These are phyloP conservation scores for Exophiala aquamarina DNA, from an alignment of 2,329 filamentous ascomycete genomes.

Conservation along the genomic window DNA sequence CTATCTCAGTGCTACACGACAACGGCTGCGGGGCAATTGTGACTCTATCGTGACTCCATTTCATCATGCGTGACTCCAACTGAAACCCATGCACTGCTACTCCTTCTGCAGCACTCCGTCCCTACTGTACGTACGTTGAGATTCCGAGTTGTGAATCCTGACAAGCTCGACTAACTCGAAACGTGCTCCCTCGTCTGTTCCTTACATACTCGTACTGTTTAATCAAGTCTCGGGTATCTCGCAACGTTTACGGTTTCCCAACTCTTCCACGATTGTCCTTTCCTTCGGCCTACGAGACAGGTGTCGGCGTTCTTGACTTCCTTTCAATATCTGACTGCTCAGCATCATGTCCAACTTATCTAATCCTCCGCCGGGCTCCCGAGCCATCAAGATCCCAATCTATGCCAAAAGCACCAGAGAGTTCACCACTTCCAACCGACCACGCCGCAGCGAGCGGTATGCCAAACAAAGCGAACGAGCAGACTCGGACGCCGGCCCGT, in stretches of 20 bases:
- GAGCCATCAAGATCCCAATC: conserved; percentile 30
- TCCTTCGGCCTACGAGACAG: conserved; percentile 2
- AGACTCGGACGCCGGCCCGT: conserved; percentile 25
- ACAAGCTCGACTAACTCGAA: no score
- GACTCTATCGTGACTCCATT: no score
- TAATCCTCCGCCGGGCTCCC: conserved; percentile 18
- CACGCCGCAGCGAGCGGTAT: conserved; percentile 22
- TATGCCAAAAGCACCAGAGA: conserved; percentile 11
- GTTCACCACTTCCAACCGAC: conserved; percentile 9
- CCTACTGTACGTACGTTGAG: no score
- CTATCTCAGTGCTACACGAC: no score
- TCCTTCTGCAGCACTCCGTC: no score
- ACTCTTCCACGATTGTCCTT: conserved; percentile 5
- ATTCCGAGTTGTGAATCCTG: no score
- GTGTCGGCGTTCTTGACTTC: conserved; percentile 5
- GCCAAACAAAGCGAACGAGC: conserved; percentile 14
- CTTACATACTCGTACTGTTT: no score
- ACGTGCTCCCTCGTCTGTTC: no score
- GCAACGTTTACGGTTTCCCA: not conserved
- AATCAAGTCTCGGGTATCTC: no score
- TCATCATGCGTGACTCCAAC: no score
- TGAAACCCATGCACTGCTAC: no score
- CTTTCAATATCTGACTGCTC: not conserved
- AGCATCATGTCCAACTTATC: conserved; percentile 18
- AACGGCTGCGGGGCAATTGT: no score